These are phyloP conservation scores for Aspergillus nidulans DNA, from an alignment of 495 filamentous ascomycete species.

Conservation along the genomic window DNA sequence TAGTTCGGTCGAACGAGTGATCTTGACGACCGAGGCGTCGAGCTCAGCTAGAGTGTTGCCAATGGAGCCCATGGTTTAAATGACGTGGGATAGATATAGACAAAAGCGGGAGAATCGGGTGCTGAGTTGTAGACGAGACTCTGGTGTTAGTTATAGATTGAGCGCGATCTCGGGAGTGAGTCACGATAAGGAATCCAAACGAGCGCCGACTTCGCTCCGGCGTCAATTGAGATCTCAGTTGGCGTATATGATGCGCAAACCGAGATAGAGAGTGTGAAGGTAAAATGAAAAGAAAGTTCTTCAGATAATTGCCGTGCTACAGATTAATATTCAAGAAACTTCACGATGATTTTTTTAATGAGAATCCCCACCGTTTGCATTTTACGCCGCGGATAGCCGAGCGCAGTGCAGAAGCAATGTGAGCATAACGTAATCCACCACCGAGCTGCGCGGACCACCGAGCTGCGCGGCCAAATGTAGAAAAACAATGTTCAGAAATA, in stretches of 20 bases:
- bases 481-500: no score
- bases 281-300: no score
- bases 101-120: not conserved
- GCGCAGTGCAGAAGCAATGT: not conserved
- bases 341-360: not conserved
- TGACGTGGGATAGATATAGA: not conserved
- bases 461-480: no score
- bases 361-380: slow-evolving; percentile 5
- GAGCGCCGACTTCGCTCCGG: not conserved
- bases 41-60: slow-evolving; percentile 44
- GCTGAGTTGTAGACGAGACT: not conserved
- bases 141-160: not conserved
- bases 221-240: not conserved
- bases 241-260: not conserved
- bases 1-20: slow-evolving; percentile 61
- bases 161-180: slow-evolving; percentile 4
- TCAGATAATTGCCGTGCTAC: not conserved
- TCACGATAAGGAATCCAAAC: slow-evolving; percentile 6
- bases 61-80: slow-evolving; percentile 34
- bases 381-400: slow-evolving; percentile 6
- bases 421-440: no score
- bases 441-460: no score
- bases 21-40: slow-evolving; percentile 68
- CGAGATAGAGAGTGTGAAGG: not conserved
- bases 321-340: not conserved